Evolutionary conservation across 208 protist species (phyloP).

Genomic region (Trypanosoma boissoni): DNA sequence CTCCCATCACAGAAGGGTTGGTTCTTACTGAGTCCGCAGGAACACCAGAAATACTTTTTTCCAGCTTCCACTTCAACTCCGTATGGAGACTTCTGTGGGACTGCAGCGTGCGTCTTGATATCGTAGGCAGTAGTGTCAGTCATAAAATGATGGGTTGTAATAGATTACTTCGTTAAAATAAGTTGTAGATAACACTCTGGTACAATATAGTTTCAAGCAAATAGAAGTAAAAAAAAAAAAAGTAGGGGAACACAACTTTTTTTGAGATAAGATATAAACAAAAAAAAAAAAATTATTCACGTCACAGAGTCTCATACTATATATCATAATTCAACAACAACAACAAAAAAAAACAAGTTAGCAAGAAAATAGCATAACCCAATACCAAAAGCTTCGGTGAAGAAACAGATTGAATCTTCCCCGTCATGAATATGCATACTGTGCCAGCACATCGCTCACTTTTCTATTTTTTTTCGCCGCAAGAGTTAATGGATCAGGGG

Average conservation of each 20-base stretch:
- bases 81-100: constrained; percentile 35
- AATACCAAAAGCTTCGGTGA: too few relatives aligned
- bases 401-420: too few relatives aligned
- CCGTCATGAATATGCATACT: constrained; percentile 1
- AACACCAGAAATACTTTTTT: constrained; percentile 50
- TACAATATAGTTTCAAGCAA: not conserved
- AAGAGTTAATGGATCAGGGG: constrained; percentile 33
- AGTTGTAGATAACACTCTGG: not conserved
- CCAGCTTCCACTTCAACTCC: constrained; percentile 32
- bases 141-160: constrained; percentile 14
- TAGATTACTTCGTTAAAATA: too few relatives aligned
- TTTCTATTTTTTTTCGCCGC: constrained; percentile 36
- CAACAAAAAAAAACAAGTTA: too few relatives aligned
- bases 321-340: not conserved
- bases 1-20: constrained; percentile 50
- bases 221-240: constrained; percentile 9
- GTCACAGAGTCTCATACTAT: not conserved
- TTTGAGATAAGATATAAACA: too few relatives aligned
- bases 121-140: constrained; percentile 29
- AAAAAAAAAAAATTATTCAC: not conserved
- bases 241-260: not conserved
- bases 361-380: too few relatives aligned
- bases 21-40: constrained; percentile 49
- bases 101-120: constrained; percentile 27
- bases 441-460: constrained; percentile 26